Conservation (phyloP, 208 protist species). For the Trypanosoma theileri region DNA sequence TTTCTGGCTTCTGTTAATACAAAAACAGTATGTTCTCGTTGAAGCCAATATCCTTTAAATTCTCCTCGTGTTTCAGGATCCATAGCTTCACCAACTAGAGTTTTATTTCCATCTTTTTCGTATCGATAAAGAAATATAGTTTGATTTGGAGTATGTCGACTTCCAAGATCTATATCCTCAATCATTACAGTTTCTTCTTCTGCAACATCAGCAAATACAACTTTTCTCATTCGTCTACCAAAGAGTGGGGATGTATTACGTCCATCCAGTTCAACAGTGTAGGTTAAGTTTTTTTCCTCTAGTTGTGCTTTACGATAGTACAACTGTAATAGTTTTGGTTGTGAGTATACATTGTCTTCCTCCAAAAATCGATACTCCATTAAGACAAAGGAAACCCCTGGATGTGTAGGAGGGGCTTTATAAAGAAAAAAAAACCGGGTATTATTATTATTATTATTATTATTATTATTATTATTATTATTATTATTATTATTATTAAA, state of each 20-base stretch:
- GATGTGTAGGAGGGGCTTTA: background rate
- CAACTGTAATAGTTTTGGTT: background rate
- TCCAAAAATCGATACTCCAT: background rate
- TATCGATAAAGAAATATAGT: background rate
- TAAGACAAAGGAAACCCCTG: background rate
- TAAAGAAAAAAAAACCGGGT: background rate
- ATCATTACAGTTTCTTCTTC: background rate
- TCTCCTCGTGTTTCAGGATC: background rate
- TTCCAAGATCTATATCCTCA: background rate
- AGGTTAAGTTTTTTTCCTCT: background rate
- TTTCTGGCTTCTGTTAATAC: background rate
- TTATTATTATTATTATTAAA: background rate
- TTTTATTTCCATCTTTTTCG: background rate
- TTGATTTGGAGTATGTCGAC: background rate
- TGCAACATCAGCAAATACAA: background rate
- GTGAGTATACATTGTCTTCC: background rate
- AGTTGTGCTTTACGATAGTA: background rate
- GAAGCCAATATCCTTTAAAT: background rate
- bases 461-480: conserved; percentile 5
- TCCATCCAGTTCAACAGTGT: background rate
- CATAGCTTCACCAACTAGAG: background rate
- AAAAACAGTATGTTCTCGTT: background rate
- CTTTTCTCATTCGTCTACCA: background rate
- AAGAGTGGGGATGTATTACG: background rate
- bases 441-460: background rate